A percentile compares a stretch with the other conserved stretches of the same genome.
Conservation (phyloP, 257 asterid genomes). For the Penstemon newberryi region DNA sequence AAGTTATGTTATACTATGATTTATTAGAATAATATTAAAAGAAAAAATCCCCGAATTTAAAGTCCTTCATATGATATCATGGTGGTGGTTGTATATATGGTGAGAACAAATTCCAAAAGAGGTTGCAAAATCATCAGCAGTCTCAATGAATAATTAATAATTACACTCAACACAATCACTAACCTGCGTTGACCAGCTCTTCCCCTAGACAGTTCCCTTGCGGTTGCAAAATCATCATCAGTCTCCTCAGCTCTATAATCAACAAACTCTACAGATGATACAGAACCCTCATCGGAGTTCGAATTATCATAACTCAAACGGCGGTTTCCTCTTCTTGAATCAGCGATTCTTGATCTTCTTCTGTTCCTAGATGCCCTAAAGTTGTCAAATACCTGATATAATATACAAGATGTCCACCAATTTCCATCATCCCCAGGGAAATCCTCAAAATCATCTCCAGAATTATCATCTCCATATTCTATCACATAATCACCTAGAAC, state of each 20-base stretch:
- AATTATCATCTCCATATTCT: constrained; percentile 78
- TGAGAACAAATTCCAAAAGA: too few relatives aligned
- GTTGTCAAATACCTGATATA: constrained; percentile 75
- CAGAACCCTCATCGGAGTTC: constrained; percentile 79
- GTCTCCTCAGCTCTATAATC: constrained; percentile 40
- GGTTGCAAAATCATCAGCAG: too few relatives aligned
- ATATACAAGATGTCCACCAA: constrained; percentile 87
- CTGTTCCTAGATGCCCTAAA: constrained; percentile 75
- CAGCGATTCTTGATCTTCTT: constrained; percentile 67
- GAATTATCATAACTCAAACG: constrained; percentile 60
- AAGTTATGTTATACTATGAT: not conserved
- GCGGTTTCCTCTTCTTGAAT: constrained; percentile 63
- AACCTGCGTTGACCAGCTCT: constrained; percentile 65
- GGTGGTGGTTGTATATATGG: too few relatives aligned
- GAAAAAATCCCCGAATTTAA: too few relatives aligned
- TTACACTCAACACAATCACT: constrained; percentile 14
- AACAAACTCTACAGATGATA: constrained; percentile 60
- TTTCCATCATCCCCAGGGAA: constrained; percentile 65
- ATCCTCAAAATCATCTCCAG: constrained; percentile 74
- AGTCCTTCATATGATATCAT: too few relatives aligned
- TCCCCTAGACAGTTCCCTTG: constrained; percentile 51
- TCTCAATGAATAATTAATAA: too few relatives aligned
- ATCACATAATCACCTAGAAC: constrained; percentile 89
- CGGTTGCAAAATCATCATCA: constrained; percentile 56
- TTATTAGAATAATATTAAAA: too few relatives aligned